Evolutionary conservation across 2,329 filamentous ascomycete species (phyloP), one percentile per base, ranked within the genome.

Genomic region (Epichloe gansuensis): DNA sequence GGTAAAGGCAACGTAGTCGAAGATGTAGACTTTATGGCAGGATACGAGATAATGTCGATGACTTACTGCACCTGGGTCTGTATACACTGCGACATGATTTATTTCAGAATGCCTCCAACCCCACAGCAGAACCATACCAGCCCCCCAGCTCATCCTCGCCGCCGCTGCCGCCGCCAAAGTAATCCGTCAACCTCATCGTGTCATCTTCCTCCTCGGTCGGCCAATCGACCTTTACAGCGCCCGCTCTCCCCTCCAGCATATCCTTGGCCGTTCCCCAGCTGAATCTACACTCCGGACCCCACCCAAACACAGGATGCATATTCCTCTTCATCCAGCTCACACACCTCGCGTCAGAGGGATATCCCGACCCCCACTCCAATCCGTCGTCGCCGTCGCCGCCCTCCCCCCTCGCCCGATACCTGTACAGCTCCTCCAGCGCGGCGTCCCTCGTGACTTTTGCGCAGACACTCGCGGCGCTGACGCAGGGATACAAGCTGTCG

Each of bases 261-360:
- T 97, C 90, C 70, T 94, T 96, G 2, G 87, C 87, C 1, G 93
- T 97, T 0, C 86, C 87, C 93, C 93, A 98, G 63, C 89, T 95
- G 63, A 96, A 97, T 4, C 93, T 77, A 65, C 89, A 95, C 69
- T 97, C 90, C 25, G 79, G 79, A 0, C 91, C 90, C 91, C 93
- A 98, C 13, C 93, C 93, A 71, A 97, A 98, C 1, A 97, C 71
- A 3, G 88, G 87, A 63, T 98, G 84, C 83, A 96, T 91, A 58
- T 91, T 93, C 40, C 72, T 72, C 69, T 82, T 87, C 64, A 98
- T 66, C 91, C 93, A 98, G 23, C 71, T 68, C 2, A 85, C 80
- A 60, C 89, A 95, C 56, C 86, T 79, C 21, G 76, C 82, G 68
- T 98, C 93, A 1, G 86, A 89, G 0, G 93, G 93, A 65, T 98